phyloP scores from a whole-genome alignment of 345 rosid genomes.

The Linum lewisii region DNA sequence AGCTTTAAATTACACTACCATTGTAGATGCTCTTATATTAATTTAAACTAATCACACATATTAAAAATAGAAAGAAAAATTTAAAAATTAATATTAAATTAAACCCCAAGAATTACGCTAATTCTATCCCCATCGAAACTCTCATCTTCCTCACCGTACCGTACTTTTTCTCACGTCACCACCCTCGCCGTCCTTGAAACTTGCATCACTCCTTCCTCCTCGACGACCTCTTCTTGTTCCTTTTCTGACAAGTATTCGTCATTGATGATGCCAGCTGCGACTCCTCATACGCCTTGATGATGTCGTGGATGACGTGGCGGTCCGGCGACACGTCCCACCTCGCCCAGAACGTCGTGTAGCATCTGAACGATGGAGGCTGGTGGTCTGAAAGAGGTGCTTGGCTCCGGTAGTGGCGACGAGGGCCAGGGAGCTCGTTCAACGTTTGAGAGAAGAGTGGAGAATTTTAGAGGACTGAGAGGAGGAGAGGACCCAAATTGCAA shows the following conservation, averaged over 20 bases:
- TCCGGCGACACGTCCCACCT: slow-evolving; percentile 34
- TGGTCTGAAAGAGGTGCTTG: no score
- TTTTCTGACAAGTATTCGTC: slow-evolving; percentile 17
- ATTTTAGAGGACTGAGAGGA: no score
- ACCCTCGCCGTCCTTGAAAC: not conserved
- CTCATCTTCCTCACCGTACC: slow-evolving; percentile 24
- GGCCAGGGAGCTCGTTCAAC: no score
- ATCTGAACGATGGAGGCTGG: no score
- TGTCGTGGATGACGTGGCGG: slow-evolving; percentile 32
- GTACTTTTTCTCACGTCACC: slow-evolving; percentile 20
- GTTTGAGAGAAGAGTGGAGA: no score
- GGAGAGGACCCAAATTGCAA: no score
- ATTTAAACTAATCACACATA: not conserved
- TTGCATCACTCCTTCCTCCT: not conserved
- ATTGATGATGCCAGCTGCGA: not conserved
- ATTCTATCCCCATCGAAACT: slow-evolving; percentile 25
- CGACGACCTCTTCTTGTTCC: slow-evolving; percentile 10
- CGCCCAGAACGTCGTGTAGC: slow-evolving; percentile 36
- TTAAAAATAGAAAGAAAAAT: not conserved
- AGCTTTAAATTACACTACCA: no score
- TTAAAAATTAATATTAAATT: not conserved
- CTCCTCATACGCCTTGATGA: slow-evolving; percentile 37
- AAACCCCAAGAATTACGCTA: slow-evolving; percentile 16
- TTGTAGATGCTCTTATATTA: no score
- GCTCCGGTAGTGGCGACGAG: no score